Percentiles rank a stretch among this genome's conserved stretches.
phyloP scores from a whole-genome alignment of 345 rosid genomes.

The Salix viminalis region DNA sequence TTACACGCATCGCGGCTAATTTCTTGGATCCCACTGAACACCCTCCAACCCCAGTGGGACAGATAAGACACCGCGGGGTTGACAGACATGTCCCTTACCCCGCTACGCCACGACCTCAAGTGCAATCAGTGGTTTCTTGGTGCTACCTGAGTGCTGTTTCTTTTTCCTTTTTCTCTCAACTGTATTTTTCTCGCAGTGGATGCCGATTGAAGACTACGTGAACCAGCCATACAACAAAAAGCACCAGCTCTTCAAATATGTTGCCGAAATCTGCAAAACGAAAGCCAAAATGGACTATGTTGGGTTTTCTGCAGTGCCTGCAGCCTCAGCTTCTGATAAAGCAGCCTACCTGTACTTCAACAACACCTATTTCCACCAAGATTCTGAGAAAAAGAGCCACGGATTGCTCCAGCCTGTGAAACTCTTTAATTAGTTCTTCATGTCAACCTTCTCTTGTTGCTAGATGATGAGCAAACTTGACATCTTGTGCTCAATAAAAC shows the following conservation, averaged over 20 bases:
- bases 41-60: rapidly evolving
- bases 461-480: no score
- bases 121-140: neutral
- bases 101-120: no score
- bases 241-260: conserved; percentile 41
- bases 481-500: no score
- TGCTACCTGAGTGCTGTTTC: neutral
- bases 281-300: conserved; percentile 38
- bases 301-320: conserved; percentile 52
- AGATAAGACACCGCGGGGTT: no score
- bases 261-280: conserved; percentile 54
- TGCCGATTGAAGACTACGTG: conserved; percentile 63
- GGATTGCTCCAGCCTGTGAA: no score
- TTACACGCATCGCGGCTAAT: no score
- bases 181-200: conserved; percentile 47
- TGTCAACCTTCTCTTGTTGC: no score
- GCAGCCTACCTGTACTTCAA: conserved; percentile 46
- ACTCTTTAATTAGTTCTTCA: no score
- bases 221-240: conserved; percentile 46
- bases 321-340: conserved; percentile 44
- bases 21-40: rapidly evolving
- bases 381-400: no score
- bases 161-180: neutral
- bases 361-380: conserved; percentile 19
- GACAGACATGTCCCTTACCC: no score